Conservation (phyloP, 257 asterid genomes). For the Penstemon davidsonii region DNA sequence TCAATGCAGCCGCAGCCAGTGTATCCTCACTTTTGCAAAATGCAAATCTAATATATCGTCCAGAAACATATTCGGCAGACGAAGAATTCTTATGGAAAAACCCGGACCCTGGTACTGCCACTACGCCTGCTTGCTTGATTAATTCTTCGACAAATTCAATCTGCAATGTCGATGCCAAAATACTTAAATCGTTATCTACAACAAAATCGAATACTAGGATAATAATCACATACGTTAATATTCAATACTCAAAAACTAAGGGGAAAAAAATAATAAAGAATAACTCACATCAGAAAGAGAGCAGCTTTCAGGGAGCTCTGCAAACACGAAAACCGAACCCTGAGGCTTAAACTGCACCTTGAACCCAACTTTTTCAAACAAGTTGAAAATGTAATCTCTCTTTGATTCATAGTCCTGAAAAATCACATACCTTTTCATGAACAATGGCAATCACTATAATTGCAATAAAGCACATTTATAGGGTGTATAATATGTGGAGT, state of each 20-base stretch:
- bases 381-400: constrained; percentile 56
- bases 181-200: neutral
- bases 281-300: constrained; percentile 69
- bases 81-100: constrained; percentile 53
- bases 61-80: constrained; percentile 13
- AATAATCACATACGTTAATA: too few relatives aligned
- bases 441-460: neutral
- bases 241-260: neutral
- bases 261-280: neutral
- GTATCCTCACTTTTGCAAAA: constrained; percentile 82
- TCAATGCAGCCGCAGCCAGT: constrained; percentile 58
- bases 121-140: constrained; percentile 79
- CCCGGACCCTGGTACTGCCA: constrained; percentile 88
- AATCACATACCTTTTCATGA: neutral
- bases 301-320: constrained; percentile 75
- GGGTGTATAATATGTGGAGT: too few relatives aligned
- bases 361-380: constrained; percentile 75
- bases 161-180: constrained; percentile 36
- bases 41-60: constrained; percentile 68
- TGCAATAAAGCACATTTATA: neutral
- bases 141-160: constrained; percentile 74
- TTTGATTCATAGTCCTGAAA: constrained; percentile 72
- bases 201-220: too few relatives aligned
- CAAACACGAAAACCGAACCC: constrained; percentile 77
- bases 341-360: constrained; percentile 51